Evolutionary conservation across 768 basidiomycete genomes (phyloP).

Genomic region (Pleurotus citrinopileatus): DNA sequence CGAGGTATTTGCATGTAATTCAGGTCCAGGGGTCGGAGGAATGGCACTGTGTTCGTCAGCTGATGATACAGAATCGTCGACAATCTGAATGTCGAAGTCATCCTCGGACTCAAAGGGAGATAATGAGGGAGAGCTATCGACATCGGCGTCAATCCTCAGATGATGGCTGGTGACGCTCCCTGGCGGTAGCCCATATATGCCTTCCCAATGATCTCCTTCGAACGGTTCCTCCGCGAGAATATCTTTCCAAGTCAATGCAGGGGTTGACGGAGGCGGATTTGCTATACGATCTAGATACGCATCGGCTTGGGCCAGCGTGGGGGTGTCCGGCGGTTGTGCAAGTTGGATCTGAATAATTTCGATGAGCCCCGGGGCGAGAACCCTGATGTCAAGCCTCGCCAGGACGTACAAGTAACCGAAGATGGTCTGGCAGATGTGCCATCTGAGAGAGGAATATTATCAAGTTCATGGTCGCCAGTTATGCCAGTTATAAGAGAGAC

Average conservation of each 20-base stretch:
- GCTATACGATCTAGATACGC: constrained; percentile 43
- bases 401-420: constrained; percentile 73
- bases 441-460: constrained; percentile 36
- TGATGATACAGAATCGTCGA: constrained; percentile 30
- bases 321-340: constrained; percentile 46
- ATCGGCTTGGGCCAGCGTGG: constrained; percentile 54
- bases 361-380: too few relatives aligned
- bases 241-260: constrained; percentile 67
- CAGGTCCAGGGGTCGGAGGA: constrained; percentile 4
- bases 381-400: too few relatives aligned
- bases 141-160: constrained; percentile 34
- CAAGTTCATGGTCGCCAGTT: background rate
- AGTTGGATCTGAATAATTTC: constrained; percentile 58
- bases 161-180: constrained; percentile 27
- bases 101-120: constrained; percentile 57
- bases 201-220: constrained; percentile 85
- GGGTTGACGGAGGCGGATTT: constrained; percentile 39
- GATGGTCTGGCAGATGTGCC: constrained; percentile 64
- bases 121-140: constrained; percentile 63
- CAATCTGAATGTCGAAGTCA: constrained; percentile 17
- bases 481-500: background rate
- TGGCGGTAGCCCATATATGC: constrained; percentile 54
- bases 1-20: constrained; percentile 3
- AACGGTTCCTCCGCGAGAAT: constrained; percentile 82
- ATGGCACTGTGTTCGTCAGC: constrained; percentile 15